Evolutionary conservation across 2,329 filamentous ascomycete genomes (phyloP).

Genomic region (Cercospora berteroae): DNA sequence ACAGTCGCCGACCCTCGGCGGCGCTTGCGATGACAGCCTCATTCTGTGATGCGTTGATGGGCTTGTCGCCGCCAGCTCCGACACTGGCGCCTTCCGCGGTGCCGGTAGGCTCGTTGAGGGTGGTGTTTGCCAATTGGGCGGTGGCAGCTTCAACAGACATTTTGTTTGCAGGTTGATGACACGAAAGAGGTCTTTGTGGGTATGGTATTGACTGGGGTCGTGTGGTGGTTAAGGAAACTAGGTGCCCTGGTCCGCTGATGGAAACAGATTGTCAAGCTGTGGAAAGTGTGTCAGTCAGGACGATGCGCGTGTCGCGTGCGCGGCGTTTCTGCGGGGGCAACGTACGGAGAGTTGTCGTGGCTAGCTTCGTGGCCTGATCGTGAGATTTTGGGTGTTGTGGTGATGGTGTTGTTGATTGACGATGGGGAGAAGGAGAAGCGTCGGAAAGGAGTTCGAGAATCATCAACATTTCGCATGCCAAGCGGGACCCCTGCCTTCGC

Average conservation of each 20-base stretch:
- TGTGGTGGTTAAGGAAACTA: constrained; percentile 44
- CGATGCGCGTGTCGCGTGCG: constrained; percentile 3
- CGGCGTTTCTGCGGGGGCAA: constrained; percentile 10
- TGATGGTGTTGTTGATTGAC: constrained; percentile 25
- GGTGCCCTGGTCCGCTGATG: constrained; percentile 37
- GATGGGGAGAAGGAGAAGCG: constrained; percentile 28
- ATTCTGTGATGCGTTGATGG: constrained; percentile 70
- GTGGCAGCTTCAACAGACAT: constrained; percentile 93
- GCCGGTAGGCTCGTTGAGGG: constrained; percentile 57
- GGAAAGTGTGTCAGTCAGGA: constrained; percentile 14
- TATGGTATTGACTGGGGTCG: constrained; percentile 32
- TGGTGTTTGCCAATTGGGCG: constrained; percentile 65
- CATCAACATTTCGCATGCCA: constrained; percentile 3
- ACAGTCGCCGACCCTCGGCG: constrained; percentile 97
- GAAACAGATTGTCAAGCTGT: constrained; percentile 52
- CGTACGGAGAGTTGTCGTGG: constrained; percentile 47
- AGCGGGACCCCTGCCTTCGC: neutral
- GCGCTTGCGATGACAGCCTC: constrained; percentile 95
- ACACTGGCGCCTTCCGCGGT: constrained; percentile 56
- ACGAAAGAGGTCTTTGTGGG: constrained; percentile 45
- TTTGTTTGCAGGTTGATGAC: constrained; percentile 59
- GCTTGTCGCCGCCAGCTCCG: constrained; percentile 56
- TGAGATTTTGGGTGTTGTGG: constrained; percentile 24
- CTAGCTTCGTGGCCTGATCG: constrained; percentile 49
- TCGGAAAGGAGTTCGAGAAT: constrained; percentile 22